These are phyloP conservation scores for Tagetes erecta DNA, from an alignment of 129 eudicot genomes.

Conservation along the genomic window DNA sequence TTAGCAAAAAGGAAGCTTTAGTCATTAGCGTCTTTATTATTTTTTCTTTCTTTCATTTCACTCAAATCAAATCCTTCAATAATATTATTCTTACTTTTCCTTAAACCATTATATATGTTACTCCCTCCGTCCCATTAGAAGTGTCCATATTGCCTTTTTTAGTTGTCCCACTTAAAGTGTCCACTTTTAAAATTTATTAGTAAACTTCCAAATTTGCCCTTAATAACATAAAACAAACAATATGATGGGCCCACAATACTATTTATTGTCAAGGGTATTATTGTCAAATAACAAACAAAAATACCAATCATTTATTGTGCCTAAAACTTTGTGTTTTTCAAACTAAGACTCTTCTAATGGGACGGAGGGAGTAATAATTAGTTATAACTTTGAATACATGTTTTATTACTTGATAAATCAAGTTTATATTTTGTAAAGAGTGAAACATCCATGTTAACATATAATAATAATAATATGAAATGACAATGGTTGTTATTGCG, in stretches of 20 bases:
- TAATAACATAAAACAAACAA: too few species aligned
- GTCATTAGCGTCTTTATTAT: slow-evolving; percentile 11
- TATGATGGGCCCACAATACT: too few species aligned
- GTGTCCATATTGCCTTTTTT: too few species aligned
- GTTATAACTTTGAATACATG: neutral
- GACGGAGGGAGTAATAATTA: too few species aligned
- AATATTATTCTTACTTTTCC: neutral
- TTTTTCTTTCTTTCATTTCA: neutral
- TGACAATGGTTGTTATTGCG: neutral
- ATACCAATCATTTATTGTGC: too few species aligned
- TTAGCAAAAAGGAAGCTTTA: slow-evolving; percentile 10
- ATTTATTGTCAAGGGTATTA: too few species aligned
- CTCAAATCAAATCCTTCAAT: slow-evolving; percentile 13
- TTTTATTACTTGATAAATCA: neutral
- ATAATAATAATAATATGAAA: neutral
- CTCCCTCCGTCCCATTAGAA: neutral
- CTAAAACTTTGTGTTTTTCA: too few species aligned
- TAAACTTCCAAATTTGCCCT: too few species aligned
- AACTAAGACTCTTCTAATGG: too few species aligned
- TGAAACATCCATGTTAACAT: neutral
- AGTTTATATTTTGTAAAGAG: neutral
- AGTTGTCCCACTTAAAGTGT: too few species aligned
- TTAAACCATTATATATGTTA: neutral
- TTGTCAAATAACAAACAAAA: too few species aligned
- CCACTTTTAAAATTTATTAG: too few species aligned